These are phyloP conservation scores for Xylaria bambusicola DNA, from an alignment of 495 filamentous ascomycete genomes.

Conservation along the genomic window DNA sequence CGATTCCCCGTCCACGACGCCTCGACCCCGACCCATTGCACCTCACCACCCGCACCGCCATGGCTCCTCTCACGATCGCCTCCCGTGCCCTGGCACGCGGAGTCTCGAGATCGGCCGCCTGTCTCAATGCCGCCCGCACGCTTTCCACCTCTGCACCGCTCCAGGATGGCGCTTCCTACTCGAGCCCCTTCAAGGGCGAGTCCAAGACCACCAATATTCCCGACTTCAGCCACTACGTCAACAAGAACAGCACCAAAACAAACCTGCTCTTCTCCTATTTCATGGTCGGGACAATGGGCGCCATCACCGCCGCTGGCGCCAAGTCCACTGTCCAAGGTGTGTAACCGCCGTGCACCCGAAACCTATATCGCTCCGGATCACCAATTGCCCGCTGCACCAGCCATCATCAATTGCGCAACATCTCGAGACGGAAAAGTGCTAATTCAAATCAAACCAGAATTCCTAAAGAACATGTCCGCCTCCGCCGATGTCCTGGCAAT, in stretches of 20 bases:
- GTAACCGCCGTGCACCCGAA: slow-evolving; percentile 28
- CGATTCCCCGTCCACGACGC: slow-evolving; percentile 20
- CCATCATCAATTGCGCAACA: background rate
- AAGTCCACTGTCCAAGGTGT: slow-evolving; percentile 96
- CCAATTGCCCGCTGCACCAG: background rate
- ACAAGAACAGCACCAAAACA: slow-evolving; percentile 58
- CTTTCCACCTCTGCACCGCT: slow-evolving; percentile 47
- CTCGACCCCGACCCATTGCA: slow-evolving; percentile 38
- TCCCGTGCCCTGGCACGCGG: slow-evolving; percentile 50
- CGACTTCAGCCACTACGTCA: slow-evolving; percentile 85
- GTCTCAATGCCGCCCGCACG: slow-evolving; percentile 44
- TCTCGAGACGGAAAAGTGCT: background rate
- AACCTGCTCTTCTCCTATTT: slow-evolving; percentile 96
- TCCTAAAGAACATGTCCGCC: slow-evolving; percentile 99
- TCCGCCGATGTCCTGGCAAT: slow-evolving; percentile 98
- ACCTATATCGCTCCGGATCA: background rate
- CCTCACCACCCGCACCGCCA: slow-evolving; percentile 32
- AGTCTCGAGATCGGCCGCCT: slow-evolving; percentile 33
- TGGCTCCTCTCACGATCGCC: slow-evolving; percentile 51
- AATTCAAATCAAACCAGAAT: slow-evolving; percentile 62
- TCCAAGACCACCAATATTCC: slow-evolving; percentile 69
- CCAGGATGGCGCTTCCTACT: slow-evolving; percentile 39
- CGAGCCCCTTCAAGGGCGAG: slow-evolving; percentile 65
- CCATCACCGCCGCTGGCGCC: slow-evolving; percentile 85
- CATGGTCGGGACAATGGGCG: slow-evolving; percentile 94